Conservation (phyloP, 2,329 filamentous ascomycete species). For the Immersiporthe knoxdaviesiana region DNA sequence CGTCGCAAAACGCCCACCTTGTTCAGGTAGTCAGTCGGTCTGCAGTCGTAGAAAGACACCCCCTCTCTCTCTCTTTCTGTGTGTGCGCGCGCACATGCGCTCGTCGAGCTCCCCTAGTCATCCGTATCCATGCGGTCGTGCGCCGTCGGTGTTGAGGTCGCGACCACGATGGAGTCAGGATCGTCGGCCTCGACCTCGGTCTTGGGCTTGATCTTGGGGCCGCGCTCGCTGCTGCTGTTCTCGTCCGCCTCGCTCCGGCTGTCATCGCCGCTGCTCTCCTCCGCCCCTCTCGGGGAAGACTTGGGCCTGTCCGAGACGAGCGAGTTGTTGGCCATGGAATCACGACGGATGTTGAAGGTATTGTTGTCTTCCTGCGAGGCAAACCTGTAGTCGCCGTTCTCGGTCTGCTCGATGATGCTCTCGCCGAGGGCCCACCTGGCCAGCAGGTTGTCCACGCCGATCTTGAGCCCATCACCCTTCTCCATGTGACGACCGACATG, state of each 20-base stretch:
- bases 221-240: slow-evolving; percentile 1
- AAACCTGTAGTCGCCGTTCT: slow-evolving; percentile 61
- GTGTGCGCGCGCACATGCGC: no score
- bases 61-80: no score
- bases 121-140: slow-evolving; percentile 40
- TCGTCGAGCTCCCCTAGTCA: slow-evolving; percentile 30
- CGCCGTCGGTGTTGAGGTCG: slow-evolving; percentile 39
- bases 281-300: slow-evolving; percentile 9
- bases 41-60: background rate
- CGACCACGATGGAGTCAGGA: slow-evolving; percentile 37
- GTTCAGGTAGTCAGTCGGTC: background rate
- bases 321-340: slow-evolving; percentile 30
- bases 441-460: slow-evolving; percentile 62
- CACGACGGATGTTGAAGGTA: slow-evolving; percentile 29
- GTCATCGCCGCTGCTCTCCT: slow-evolving; percentile 33
- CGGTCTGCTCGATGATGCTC: slow-evolving; percentile 62
- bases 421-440: slow-evolving; percentile 67
- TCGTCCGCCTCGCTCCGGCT: slow-evolving; percentile 27
- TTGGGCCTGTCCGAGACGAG: slow-evolving; percentile 26
- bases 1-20: background rate
- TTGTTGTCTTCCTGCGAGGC: slow-evolving; percentile 45
- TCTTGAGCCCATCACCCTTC: slow-evolving; percentile 61
- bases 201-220: background rate
- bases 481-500: slow-evolving; percentile 92
- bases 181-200: slow-evolving; percentile 36